Evolutionary conservation across 2,329 filamentous ascomycete species (phyloP), one percentile per base, ranked within the genome.

Genomic region (Hypomyces rosellus): DNA sequence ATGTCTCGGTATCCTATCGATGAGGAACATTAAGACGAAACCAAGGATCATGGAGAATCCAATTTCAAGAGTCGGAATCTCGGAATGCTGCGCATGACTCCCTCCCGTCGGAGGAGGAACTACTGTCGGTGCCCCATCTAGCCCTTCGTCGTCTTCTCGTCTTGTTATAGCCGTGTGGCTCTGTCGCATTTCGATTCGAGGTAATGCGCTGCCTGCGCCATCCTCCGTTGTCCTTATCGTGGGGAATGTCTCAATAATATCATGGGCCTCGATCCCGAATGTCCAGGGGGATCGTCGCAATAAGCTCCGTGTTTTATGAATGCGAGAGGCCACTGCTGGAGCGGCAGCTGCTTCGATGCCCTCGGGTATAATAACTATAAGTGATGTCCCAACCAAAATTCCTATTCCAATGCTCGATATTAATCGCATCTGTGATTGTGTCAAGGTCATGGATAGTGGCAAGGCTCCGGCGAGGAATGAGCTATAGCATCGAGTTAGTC

Each of bases 351-450:
- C 92, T 65, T 96, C 91, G 53, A 97, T 85, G 36, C 93, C 93
- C 69, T 99, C 93, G 1, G 93, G 93, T 61, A 99, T 96, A 63
- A 99, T 97, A 33, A 99, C 90, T 57, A 97, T 92, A 57, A 99
- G 78, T 1, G 92, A 92, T 25, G 93, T 97, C 34, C 93, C 93
- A 14, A 99, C 91, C 8, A 99, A 76, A 46, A 99, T 87, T 41
- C 93, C 93, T 68, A 96, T 89, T 48, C 93, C 93, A 65, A 97
- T 81, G 51, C 90, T 91, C 18, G 92, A 95, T 65, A 97, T 88
- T 45, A 96, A 74, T 63, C 92, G 86, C 51, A 97, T 74, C 68
- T 96, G 89, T 40, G 89, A 88, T 53, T 87, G 84, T 30, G 91
- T 92, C 22, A 99, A 79, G 51, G 85, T 82, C 75, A 99, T 88